These are phyloP conservation scores for Aspergillus coremiiformis DNA, from an alignment of 495 filamentous ascomycete genomes.

Conservation along the genomic window DNA sequence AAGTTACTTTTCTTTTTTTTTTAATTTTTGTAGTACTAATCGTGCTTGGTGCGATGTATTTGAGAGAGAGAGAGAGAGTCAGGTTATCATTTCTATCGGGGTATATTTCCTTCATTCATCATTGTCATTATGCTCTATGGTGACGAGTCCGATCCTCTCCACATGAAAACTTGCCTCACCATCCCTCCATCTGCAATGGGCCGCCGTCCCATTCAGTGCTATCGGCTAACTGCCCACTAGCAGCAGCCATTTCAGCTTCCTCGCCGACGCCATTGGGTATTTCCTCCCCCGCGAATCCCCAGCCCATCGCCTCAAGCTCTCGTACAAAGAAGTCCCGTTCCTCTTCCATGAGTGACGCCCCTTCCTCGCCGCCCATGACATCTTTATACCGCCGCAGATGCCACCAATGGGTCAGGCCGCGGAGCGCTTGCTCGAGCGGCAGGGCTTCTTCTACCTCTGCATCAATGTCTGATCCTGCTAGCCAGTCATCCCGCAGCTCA, in stretches of 20 bases:
- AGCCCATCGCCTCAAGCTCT: constrained; percentile 79
- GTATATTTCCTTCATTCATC: not conserved
- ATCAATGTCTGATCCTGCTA: constrained; percentile 84
- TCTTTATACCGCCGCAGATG: constrained; percentile 76
- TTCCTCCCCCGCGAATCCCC: constrained; percentile 39
- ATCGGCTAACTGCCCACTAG: constrained; percentile 27
- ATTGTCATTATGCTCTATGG: constrained; percentile 7
- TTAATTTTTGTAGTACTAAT: not conserved
- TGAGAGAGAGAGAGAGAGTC: too few species aligned
- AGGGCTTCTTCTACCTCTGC: constrained; percentile 86
- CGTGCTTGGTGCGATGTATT: not conserved
- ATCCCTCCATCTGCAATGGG: constrained; percentile 39
- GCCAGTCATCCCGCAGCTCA: constrained; percentile 91
- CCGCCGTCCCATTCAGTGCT: constrained; percentile 43
- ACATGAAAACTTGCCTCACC: constrained; percentile 12
- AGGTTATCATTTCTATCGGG: not conserved
- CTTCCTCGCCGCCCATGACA: constrained; percentile 64
- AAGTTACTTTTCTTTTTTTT: not conserved
- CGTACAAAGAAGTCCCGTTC: constrained; percentile 85
- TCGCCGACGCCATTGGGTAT: constrained; percentile 26
- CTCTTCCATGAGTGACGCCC: constrained; percentile 52
- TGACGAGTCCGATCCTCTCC: not conserved
- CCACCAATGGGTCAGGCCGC: constrained; percentile 86
- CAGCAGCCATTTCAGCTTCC: constrained; percentile 42
- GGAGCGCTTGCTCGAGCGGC: constrained; percentile 80